These are phyloP conservation scores for Saitozyma podzolica DNA, from an alignment of 768 basidiomycete species.

Conservation along the genomic window DNA sequence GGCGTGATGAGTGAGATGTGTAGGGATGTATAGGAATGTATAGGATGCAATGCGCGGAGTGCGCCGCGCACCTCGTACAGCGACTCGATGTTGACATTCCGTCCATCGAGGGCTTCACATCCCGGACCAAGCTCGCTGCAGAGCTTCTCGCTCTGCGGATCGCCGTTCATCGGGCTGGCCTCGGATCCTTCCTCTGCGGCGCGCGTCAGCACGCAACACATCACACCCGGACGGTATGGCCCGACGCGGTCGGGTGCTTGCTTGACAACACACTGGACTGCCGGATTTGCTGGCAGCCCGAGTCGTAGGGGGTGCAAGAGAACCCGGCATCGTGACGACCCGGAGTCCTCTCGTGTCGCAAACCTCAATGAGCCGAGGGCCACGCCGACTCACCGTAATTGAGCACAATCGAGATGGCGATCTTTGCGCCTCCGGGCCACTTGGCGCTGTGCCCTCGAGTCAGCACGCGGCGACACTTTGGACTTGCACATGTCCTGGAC, in stretches of 20 bases:
- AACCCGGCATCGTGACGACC: no score
- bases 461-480: neutral
- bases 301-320: no score
- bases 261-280: no score
- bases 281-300: no score
- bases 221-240: no score
- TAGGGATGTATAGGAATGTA: neutral
- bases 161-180: slow-evolving; percentile 35
- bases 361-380: no score
- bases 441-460: slow-evolving; percentile 18
- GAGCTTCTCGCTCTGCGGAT: slow-evolving; percentile 24
- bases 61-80: slow-evolving; percentile 30
- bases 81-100: slow-evolving; percentile 41
- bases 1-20: neutral
- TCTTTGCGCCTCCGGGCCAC: slow-evolving; percentile 43
- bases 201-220: no score
- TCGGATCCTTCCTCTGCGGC: slow-evolving; percentile 33
- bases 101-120: slow-evolving; percentile 13
- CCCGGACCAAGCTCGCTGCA: slow-evolving; percentile 39
- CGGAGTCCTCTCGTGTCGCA: no score
- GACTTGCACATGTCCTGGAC: no score
- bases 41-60: neutral
- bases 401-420: slow-evolving; percentile 41
- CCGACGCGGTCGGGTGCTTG: neutral
- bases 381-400: slow-evolving; percentile 41